Conservation (phyloP, 1,284 basidiomycete species). For the Schizophyllum commune region DNA sequence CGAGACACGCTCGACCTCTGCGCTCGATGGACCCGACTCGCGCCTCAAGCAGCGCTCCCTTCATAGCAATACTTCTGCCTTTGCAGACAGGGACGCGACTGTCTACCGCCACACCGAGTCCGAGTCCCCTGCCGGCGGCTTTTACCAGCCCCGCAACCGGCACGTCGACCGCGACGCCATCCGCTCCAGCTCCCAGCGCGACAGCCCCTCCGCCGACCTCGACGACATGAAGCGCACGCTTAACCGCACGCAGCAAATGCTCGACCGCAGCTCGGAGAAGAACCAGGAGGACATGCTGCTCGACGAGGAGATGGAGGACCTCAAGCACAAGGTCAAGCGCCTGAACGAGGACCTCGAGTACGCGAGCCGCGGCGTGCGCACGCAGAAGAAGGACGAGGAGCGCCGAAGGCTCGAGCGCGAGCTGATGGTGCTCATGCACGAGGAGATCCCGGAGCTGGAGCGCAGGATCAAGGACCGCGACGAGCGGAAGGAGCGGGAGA, state of each 20-base stretch:
- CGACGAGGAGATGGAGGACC: slow-evolving; percentile 84
- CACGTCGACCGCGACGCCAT: slow-evolving; percentile 87
- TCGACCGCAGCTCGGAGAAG: slow-evolving; percentile 67
- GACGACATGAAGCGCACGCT: slow-evolving; percentile 85
- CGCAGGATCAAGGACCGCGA: slow-evolving; percentile 78
- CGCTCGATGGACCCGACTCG: slow-evolving; percentile 38
- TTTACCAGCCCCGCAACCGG: slow-evolving; percentile 82
- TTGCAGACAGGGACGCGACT: slow-evolving; percentile 75
- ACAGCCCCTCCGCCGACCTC: slow-evolving; percentile 69
- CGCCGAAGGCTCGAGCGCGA: slow-evolving; percentile 86
- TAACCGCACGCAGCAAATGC: slow-evolving; percentile 73
- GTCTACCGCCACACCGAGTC: slow-evolving; percentile 85
- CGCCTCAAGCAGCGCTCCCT: slow-evolving; percentile 69
- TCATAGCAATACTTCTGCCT: slow-evolving; percentile 40
- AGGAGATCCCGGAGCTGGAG: slow-evolving; percentile 88
- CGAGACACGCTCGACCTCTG: slow-evolving; percentile 49
- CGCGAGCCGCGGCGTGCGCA: slow-evolving; percentile 72
- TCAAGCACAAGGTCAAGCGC: slow-evolving; percentile 81
- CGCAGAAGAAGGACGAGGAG: slow-evolving; percentile 77
- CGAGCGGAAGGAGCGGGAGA: slow-evolving; percentile 68
- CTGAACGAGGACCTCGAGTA: slow-evolving; percentile 95
- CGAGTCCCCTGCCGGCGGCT: slow-evolving; percentile 42
- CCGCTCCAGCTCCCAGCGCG: slow-evolving; percentile 65
- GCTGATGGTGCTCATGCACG: slow-evolving; percentile 82
- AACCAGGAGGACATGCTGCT: slow-evolving; percentile 83